Base-by-base conservation (phyloP, 495 filamentous ascomycete genomes). In the Xylaria cubensis region DNA sequence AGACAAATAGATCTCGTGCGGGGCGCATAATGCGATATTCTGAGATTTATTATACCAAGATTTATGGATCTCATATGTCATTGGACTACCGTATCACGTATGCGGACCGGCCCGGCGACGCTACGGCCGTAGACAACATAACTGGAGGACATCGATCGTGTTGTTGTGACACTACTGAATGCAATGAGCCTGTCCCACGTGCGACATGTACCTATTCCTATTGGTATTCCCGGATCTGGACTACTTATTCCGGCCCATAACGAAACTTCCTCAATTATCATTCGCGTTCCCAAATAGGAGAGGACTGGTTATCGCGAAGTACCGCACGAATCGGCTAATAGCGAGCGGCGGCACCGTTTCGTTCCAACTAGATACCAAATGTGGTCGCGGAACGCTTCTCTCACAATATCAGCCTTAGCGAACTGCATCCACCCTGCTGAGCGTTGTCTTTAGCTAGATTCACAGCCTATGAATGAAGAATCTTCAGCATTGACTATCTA, bases 31-130 rank as follows among this genome's bases (percentile, higher is more conserved):
- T 41, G 32, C 59, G 36, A 39, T 21, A 24, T 62, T 24, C 26
- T 36, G 2, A 62, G n/a, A 42, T 62, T 42, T 15, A 21, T 39
- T 44, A 24, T 42, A 64, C 51, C 13, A 32, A 53, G 19, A n/a
- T 13, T 19, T n/a, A 58, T 34, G 53, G 15, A n/a, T 44, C 29
- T n/a, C 36, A n/a, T 34, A 32, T 15, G 13, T 59, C 26, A 46
- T 59, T 69, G 53, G 66, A 48, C 26, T 5, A 21, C 55, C 46
- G 41, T 29, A 58, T 95, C 78, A 87, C 88, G 63, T 95, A 95
- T 74, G 93, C 93, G 3, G 90, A 89, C 69, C 94, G 92, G 87
- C 86, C 93, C 87, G 93, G 92, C 70, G 89, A 97, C 80, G 94
- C 93, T 75, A 84, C 95, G n/a, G 82, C 88, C 68, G 89, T 88